Evolutionary conservation across 2,329 filamentous ascomycete species (phyloP).

Genomic region (Curvularia verruculosa): DNA sequence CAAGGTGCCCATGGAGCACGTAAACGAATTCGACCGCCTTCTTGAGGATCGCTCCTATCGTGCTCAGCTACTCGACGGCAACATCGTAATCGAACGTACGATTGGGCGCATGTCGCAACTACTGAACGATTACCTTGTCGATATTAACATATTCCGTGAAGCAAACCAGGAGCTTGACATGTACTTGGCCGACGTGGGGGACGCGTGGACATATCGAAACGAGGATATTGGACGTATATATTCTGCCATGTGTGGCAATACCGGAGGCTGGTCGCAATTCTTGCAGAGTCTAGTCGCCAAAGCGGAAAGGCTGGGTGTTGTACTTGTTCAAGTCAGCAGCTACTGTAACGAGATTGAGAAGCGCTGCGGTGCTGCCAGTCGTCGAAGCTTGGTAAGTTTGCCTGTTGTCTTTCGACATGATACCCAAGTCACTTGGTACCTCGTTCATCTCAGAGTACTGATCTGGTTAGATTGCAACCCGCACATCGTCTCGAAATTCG

Average conservation of each 20-base stretch:
- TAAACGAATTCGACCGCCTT: conserved; percentile 83
- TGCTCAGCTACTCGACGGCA: conserved; percentile 80
- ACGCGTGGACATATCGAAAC: conserved; percentile 64
- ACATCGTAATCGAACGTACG: conserved; percentile 89
- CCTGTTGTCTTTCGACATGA: conserved; percentile 1
- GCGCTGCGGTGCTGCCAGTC: conserved; percentile 81
- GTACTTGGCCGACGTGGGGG: conserved; percentile 72
- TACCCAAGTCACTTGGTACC: conserved; percentile 1
- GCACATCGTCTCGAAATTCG: conserved; percentile 47
- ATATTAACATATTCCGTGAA: conserved; percentile 77
- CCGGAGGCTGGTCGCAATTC: conserved; percentile 85
- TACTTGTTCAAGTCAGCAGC: conserved; percentile 73
- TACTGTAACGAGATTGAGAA: conserved; percentile 86
- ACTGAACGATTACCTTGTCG: conserved; percentile 77
- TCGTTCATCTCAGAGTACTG: conserved; percentile 12
- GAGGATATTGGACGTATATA: conserved; percentile 74
- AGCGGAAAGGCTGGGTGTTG: conserved; percentile 70
- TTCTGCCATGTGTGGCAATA: conserved; percentile 89
- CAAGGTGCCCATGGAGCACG: conserved; percentile 81
- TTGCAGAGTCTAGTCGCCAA: conserved; percentile 77
- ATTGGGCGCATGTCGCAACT: conserved; percentile 77
- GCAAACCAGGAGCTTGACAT: conserved; percentile 77
- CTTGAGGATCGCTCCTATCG: conserved; percentile 84
- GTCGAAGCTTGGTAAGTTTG: conserved; percentile 71
- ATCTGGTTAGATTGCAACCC: conserved; percentile 43